Conservation (phyloP, 352 stramenopile genomes). For the Phytophthora ramorum region DNA sequence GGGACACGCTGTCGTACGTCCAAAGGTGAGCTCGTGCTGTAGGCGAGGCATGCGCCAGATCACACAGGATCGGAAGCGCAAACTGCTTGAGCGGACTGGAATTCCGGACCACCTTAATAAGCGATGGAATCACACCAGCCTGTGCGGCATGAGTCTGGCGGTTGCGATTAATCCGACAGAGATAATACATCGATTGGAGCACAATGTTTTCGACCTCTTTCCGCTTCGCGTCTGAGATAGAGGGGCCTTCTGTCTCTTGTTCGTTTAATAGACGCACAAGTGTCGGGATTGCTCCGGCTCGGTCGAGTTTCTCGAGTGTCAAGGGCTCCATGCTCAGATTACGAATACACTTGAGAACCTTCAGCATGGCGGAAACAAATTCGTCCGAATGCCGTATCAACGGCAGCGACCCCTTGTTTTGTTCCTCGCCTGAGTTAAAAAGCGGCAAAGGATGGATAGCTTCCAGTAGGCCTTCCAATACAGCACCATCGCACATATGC, state of each 20-base stretch:
- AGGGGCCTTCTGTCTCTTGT: conserved; percentile 35
- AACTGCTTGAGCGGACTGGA: conserved; percentile 92
- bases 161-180: conserved; percentile 93
- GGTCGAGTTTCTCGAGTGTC: conserved; percentile 90
- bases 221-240: conserved; percentile 46
- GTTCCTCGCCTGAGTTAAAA: conserved; percentile 13
- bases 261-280: conserved; percentile 84
- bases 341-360: conserved; percentile 84
- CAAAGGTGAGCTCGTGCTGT: conserved; percentile 88
- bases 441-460: conserved; percentile 49
- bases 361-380: conserved; percentile 73
- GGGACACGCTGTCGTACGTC: conserved; percentile 75
- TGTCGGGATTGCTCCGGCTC: conserved; percentile 85
- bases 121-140: conserved; percentile 90
- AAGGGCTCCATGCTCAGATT: conserved; percentile 93
- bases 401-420: conserved; percentile 19
- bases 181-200: conserved; percentile 93
- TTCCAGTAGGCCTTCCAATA: conserved; percentile 73
- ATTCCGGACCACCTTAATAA: conserved; percentile 87
- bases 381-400: conserved; percentile 48
- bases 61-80: conserved; percentile 91
- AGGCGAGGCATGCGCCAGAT: conserved; percentile 91
- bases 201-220: conserved; percentile 93
- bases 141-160: conserved; percentile 90
- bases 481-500: conserved; percentile 88